Evolutionary conservation across 257 asterid genomes (phyloP).

Genomic region (Nicotiana knightiana): DNA sequence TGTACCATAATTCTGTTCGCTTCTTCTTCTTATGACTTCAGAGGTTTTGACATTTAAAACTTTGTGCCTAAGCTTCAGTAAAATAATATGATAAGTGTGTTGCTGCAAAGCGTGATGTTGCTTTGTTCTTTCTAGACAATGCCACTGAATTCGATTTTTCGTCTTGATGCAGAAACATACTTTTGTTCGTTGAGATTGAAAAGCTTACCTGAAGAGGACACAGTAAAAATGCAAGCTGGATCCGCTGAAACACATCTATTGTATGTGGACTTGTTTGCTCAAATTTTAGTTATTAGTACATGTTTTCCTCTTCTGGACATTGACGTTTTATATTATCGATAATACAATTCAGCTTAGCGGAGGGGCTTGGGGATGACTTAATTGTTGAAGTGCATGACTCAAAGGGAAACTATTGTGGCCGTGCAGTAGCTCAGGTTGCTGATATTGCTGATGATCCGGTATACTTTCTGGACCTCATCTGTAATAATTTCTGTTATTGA

Average conservation of each 20-base stretch:
- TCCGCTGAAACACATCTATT: conserved; percentile 87
- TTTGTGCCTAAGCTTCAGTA: neutral
- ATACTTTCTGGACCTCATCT: conserved; percentile 19
- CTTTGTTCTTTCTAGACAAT: neutral
- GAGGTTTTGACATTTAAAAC: neutral
- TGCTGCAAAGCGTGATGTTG: neutral
- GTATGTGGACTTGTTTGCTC: conserved; percentile 43
- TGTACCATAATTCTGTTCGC: neutral
- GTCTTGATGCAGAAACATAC: conserved; percentile 54
- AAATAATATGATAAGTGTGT: neutral
- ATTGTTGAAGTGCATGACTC: conserved; percentile 75
- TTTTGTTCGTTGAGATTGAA: conserved; percentile 73
- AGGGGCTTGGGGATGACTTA: conserved; percentile 85
- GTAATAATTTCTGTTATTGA: neutral
- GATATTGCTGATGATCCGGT: conserved; percentile 91
- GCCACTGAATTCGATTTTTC: neutral
- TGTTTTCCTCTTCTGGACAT: conserved; percentile 6
- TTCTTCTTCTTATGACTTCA: neutral
- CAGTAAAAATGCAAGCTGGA: conserved; percentile 89
- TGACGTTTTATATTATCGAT: conserved; percentile 14
- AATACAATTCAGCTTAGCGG: conserved; percentile 60
- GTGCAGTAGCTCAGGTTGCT: conserved; percentile 77
- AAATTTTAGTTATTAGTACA: neutral
- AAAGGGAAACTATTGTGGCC: conserved; percentile 72
- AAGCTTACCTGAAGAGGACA: conserved; percentile 76